phyloP scores from a whole-genome alignment of 1,284 basidiomycete genomes.

The Ustilago tritici region DNA sequence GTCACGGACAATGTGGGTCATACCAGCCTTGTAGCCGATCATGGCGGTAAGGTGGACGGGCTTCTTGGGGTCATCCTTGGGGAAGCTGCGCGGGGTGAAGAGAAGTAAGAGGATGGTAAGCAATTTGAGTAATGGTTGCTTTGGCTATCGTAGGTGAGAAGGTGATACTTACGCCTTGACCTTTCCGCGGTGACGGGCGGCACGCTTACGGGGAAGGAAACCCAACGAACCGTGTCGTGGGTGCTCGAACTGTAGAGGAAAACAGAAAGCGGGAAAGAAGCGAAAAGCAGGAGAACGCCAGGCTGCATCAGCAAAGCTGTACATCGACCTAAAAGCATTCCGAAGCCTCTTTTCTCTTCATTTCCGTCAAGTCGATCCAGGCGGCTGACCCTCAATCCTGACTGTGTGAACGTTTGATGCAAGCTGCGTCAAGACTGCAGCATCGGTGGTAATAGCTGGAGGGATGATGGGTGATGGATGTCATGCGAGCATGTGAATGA shows the following conservation, averaged over 20 bases:
- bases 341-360: slow-evolving; percentile 35
- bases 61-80: slow-evolving; percentile 98
- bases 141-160: not conserved
- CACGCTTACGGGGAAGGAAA: slow-evolving; percentile 70
- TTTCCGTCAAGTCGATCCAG: slow-evolving; percentile 22
- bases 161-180: slow-evolving; percentile 60
- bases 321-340: slow-evolving; percentile 60
- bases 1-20: slow-evolving; percentile 99
- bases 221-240: slow-evolving; percentile 69
- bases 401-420: not conserved
- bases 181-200: slow-evolving; percentile 69
- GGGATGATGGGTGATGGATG: not conserved
- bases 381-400: not conserved
- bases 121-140: not conserved
- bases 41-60: slow-evolving; percentile 97
- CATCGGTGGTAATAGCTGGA: not conserved
- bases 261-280: slow-evolving; percentile 37
- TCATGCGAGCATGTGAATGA: not conserved
- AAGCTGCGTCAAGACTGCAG: slow-evolving; percentile 7
- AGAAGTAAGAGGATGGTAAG: not conserved
- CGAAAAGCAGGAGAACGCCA: slow-evolving; percentile 54
- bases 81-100: slow-evolving; percentile 38
- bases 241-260: slow-evolving; percentile 65
- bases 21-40: slow-evolving; percentile 99
- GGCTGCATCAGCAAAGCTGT: slow-evolving; percentile 61